Conservation (phyloP, 2,329 filamentous ascomycete species). For the Emericellopsis atlantica region DNA sequence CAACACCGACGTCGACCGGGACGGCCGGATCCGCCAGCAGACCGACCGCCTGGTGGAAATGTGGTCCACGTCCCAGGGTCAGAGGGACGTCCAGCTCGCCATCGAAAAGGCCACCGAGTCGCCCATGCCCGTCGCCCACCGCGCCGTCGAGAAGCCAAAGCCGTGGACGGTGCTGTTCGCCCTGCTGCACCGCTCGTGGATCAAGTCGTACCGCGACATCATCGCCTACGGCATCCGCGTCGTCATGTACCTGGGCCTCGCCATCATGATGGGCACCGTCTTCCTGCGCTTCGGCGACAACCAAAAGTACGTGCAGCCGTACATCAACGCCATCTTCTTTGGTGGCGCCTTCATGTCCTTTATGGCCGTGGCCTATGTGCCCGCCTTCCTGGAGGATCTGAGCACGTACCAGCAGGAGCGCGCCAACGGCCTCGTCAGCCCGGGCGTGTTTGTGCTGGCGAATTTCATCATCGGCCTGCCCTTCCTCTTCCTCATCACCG, state of each 20-base stretch:
- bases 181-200: constrained; percentile 64
- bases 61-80: constrained; percentile 13
- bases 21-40: constrained; percentile 29
- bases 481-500: constrained; percentile 65
- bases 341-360: constrained; percentile 66
- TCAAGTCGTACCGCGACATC: constrained; percentile 76
- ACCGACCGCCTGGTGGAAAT: constrained; percentile 11
- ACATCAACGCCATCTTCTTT: constrained; percentile 74
- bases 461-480: constrained; percentile 78
- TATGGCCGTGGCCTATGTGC: constrained; percentile 77
- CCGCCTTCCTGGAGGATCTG: constrained; percentile 69
- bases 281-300: constrained; percentile 60
- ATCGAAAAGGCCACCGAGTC: constrained; percentile 5
- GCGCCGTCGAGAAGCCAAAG: constrained; percentile 24
- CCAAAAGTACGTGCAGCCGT: constrained; percentile 66
- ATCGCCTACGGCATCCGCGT: constrained; percentile 75
- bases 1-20: constrained; percentile 59
- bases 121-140: background rate
- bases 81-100: constrained; percentile 4
- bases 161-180: constrained; percentile 41
- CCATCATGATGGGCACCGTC: constrained; percentile 80
- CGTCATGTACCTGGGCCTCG: constrained; percentile 65
- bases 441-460: constrained; percentile 57
- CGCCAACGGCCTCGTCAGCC: constrained; percentile 68
- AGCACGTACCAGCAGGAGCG: constrained; percentile 64